Evolutionary conservation across 2,329 filamentous ascomycete genomes (phyloP).

Genomic region (Exserohilum turcica): DNA sequence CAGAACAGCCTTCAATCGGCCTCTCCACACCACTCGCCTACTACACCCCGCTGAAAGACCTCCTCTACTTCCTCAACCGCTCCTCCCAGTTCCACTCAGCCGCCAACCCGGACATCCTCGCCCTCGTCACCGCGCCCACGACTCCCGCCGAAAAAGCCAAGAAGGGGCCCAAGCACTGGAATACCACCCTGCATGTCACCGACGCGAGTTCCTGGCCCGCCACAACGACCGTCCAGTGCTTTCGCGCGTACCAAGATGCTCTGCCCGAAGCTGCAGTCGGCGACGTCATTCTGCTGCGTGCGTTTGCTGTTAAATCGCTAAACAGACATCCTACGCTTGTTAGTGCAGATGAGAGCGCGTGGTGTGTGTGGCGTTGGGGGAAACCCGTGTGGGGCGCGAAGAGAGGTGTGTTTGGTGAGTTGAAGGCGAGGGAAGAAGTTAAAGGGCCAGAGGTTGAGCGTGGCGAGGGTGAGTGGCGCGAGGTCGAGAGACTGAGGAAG

Average conservation of each 20-base stretch:
- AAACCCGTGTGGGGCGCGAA: constrained; percentile 37
- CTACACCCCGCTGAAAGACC: constrained; percentile 52
- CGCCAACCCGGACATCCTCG: constrained; percentile 51
- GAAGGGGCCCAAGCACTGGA: constrained; percentile 52
- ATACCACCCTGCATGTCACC: constrained; percentile 49
- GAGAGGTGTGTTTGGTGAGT: constrained; percentile 35
- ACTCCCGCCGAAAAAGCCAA: constrained; percentile 46
- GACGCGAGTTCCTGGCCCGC: constrained; percentile 44
- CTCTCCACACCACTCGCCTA: constrained; percentile 51
- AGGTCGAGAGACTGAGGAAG: constrained; percentile 47
- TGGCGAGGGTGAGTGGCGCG: constrained; percentile 52
- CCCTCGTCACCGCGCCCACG: constrained; percentile 47
- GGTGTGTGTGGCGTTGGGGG: constrained; percentile 55
- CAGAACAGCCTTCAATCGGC: constrained; percentile 39
- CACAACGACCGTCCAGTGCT: constrained; percentile 47
- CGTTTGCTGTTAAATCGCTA: constrained; percentile 50
- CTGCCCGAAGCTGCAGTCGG: constrained; percentile 50
- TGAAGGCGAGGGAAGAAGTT: constrained; percentile 49
- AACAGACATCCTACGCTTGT: constrained; percentile 45
- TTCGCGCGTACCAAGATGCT: constrained; percentile 50
- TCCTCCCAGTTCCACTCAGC: constrained; percentile 42
- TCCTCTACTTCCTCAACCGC: constrained; percentile 50
- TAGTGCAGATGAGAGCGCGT: constrained; percentile 51
- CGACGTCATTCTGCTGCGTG: constrained; percentile 53
- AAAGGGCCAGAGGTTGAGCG: constrained; percentile 55